Conservation (phyloP, 2,329 filamentous ascomycete genomes). For the Botrytis paeoniae region DNA sequence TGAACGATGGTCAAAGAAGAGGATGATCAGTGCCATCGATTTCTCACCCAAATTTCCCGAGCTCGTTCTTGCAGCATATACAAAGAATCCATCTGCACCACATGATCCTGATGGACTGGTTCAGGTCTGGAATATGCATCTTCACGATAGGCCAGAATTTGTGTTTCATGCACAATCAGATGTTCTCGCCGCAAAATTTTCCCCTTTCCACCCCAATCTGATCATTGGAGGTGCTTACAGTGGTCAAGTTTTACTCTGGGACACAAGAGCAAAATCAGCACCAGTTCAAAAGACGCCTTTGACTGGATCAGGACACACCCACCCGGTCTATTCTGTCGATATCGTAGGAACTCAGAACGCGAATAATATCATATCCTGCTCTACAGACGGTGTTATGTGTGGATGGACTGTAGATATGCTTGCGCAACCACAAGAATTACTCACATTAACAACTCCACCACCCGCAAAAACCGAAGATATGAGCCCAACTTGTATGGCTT, state of each 20-base stretch:
- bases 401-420: constrained; percentile 98
- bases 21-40: constrained; percentile 92
- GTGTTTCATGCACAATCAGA: constrained; percentile 96
- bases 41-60: constrained; percentile 96
- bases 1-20: constrained; percentile 93
- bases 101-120: constrained; percentile 92
- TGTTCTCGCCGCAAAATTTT: constrained; percentile 92
- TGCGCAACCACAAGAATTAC: constrained; percentile 89
- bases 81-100: constrained; percentile 92
- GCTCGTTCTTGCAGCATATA: constrained; percentile 89
- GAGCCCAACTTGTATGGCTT: constrained; percentile 89
- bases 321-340: constrained; percentile 91
- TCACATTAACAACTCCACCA: constrained; percentile 81
- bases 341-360: constrained; percentile 98
- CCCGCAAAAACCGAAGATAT: constrained; percentile 92
- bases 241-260: constrained; percentile 94
- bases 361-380: constrained; percentile 96
- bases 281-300: constrained; percentile 95
- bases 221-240: constrained; percentile 96
- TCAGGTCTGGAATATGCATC: constrained; percentile 94
- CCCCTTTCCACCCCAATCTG: constrained; percentile 95
- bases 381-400: constrained; percentile 93
- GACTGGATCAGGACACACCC: constrained; percentile 91
- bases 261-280: constrained; percentile 82
- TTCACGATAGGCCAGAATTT: constrained; percentile 92